Base-by-base conservation (phyloP, 2,329 filamentous ascomycete genomes). In the Aquanectria penicillioides region DNA sequence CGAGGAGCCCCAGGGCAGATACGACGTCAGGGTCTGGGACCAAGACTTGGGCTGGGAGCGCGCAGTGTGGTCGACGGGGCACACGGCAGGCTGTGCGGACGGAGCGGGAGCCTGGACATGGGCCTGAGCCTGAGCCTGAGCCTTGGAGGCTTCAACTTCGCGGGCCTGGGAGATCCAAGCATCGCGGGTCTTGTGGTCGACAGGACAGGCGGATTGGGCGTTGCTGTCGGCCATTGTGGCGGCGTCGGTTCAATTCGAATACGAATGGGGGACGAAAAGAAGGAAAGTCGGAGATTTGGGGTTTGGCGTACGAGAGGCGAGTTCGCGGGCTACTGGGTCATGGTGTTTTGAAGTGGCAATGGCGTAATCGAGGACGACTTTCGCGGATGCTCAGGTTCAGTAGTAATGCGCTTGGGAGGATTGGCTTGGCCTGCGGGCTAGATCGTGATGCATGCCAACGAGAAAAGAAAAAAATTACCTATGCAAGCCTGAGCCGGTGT, bases 141-240 rank as follows among this genome's bases (percentile, higher is more conserved):
- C 48, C 44, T 69, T 72, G 69, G 76, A 64, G 62, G 75, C 66
- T 69, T 77, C 78, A 75, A 83, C 78, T 72, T 86, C 76, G 62
- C 78, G 80, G 34, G 89, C 87, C 72, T 92, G 87, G 56, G 85
- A 82, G 31, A 98, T 85, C 94, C 94, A 99, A 69, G 90, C 87
- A 70, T 93, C 90, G 69, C 95, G 90, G 49, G 93, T 90, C 71
- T 92, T 91, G 78, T 94, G 91, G 78, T 98, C 94, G 71, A 98
- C 93, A 5, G 95, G 95, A 71, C 95, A 98, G 57, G 82, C 82
- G 64, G 69, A 63, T 17, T 69, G 60, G 41, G 59, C 61, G 51
- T 69, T 65, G n/a, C n/a, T n/a, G 55, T 69, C 71, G 33, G 70
- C 62, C 74, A 75, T 76, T 36, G 26, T 37, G 59, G 20, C 34